Conservation (phyloP, 495 filamentous ascomycete species). For the Oidiodendron maius region DNA sequence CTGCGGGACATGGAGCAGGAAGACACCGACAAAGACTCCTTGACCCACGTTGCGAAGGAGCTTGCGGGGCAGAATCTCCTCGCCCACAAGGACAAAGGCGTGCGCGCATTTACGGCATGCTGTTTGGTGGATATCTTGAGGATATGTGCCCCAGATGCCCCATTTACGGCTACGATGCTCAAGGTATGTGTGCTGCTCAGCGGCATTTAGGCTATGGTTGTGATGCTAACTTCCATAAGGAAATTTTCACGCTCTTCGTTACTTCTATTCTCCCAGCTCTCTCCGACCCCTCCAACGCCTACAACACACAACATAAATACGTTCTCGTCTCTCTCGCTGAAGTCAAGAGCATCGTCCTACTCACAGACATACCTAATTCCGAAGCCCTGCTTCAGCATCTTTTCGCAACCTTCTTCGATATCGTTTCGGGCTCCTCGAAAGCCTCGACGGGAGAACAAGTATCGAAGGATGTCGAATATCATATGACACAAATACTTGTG, state of each 20-base stretch:
- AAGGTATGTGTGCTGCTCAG: slow-evolving; percentile 54
- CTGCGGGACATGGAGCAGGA: slow-evolving; percentile 85
- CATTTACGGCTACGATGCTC: slow-evolving; percentile 82
- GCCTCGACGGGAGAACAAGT: slow-evolving; percentile 70
- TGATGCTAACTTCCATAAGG: slow-evolving; percentile 41
- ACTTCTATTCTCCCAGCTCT: slow-evolving; percentile 77
- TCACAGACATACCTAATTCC: slow-evolving; percentile 81
- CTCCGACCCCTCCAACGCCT: slow-evolving; percentile 80
- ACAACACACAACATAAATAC: slow-evolving; percentile 88
- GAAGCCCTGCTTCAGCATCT: slow-evolving; percentile 72
- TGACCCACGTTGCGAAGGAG: slow-evolving; percentile 82
- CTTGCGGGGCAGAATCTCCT: slow-evolving; percentile 77
- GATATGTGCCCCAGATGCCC: slow-evolving; percentile 91
- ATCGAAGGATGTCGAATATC: slow-evolving; percentile 83
- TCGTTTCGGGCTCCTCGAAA: slow-evolving; percentile 73
- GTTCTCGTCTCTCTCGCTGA: slow-evolving; percentile 83
- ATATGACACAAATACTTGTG: slow-evolving; percentile 81
- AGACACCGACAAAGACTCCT: slow-evolving; percentile 69
- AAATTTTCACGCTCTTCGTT: slow-evolving; percentile 88
- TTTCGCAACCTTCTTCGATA: slow-evolving; percentile 87
- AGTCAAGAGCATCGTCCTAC: slow-evolving; percentile 88
- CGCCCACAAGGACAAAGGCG: slow-evolving; percentile 85
- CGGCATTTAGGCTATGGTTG: no score
- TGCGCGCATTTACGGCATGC: slow-evolving; percentile 80
- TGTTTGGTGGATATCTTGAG: slow-evolving; percentile 92